phyloP scores from a whole-genome alignment of 257 asterid species.

The Paulownia fortunei region DNA sequence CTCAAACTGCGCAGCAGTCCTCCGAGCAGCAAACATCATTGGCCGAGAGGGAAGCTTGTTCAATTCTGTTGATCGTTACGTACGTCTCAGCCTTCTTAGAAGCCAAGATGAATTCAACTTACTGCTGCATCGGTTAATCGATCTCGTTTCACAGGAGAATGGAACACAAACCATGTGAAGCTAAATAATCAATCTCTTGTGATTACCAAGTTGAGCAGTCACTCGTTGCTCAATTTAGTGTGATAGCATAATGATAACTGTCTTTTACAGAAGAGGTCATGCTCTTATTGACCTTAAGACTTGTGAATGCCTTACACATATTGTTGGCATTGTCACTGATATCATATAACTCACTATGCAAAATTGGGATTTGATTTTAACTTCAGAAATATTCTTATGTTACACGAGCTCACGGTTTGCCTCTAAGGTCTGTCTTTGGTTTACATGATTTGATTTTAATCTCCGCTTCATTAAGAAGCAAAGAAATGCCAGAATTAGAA shows the following conservation, averaged over 20 bases:
- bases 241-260: background rate
- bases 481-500: constrained; percentile 50
- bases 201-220: background rate
- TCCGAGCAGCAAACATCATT: constrained; percentile 36
- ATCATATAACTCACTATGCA: no score
- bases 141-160: constrained; percentile 25
- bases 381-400: no score
- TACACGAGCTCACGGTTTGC: constrained; percentile 43
- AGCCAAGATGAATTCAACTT: constrained; percentile 40
- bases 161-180: constrained; percentile 24
- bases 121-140: constrained; percentile 21
- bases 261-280: constrained; percentile 6
- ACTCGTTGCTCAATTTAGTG: background rate
- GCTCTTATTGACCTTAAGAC: background rate
- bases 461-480: constrained; percentile 57
- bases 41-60: constrained; percentile 36
- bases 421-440: constrained; percentile 44
- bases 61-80: constrained; percentile 26
- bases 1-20: constrained; percentile 28
- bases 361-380: no score
- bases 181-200: background rate
- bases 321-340: no score
- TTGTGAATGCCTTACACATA: background rate
- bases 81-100: constrained; percentile 45
- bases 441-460: constrained; percentile 36